A percentile compares a stretch with the other conserved stretches of the same genome.
phyloP scores from a whole-genome alignment of 176 grass and related monocot species.

The Cenchrus fungigraminus region DNA sequence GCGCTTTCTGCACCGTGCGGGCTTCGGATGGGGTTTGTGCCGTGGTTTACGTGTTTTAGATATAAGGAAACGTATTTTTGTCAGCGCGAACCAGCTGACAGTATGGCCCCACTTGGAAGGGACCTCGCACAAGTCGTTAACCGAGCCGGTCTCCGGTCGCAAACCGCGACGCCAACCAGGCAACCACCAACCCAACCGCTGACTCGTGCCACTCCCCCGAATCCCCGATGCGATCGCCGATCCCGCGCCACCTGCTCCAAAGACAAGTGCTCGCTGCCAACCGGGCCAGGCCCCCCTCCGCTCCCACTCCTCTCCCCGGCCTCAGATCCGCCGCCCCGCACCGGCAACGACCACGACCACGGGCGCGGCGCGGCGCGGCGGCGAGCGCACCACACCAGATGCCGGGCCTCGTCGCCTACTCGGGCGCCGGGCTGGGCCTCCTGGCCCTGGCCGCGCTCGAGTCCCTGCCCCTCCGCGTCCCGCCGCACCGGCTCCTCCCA shows the following conservation, averaged over 20 bases:
- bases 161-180: constrained; percentile 4
- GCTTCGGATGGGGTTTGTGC: background rate
- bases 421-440: constrained; percentile 68
- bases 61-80: background rate
- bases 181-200: background rate
- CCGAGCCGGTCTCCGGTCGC: constrained; percentile 1
- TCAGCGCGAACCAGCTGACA: background rate
- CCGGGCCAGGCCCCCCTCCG: background rate
- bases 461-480: constrained; percentile 47
- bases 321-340: constrained; percentile 35
- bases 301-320: background rate
- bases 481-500: constrained; percentile 31
- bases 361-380: background rate
- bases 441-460: constrained; percentile 68
- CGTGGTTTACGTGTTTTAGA: background rate
- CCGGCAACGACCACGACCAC: background rate
- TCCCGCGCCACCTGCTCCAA: background rate
- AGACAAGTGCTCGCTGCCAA: constrained; percentile 14
- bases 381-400: constrained; percentile 6
- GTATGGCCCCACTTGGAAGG: background rate
- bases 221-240: constrained; percentile 40
- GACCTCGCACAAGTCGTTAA: background rate
- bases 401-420: constrained; percentile 79
- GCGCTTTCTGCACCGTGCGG: background rate
- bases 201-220: background rate